Base-by-base conservation (phyloP, 2,329 filamentous ascomycete genomes). In the Trichophyton mentagrophytes region DNA sequence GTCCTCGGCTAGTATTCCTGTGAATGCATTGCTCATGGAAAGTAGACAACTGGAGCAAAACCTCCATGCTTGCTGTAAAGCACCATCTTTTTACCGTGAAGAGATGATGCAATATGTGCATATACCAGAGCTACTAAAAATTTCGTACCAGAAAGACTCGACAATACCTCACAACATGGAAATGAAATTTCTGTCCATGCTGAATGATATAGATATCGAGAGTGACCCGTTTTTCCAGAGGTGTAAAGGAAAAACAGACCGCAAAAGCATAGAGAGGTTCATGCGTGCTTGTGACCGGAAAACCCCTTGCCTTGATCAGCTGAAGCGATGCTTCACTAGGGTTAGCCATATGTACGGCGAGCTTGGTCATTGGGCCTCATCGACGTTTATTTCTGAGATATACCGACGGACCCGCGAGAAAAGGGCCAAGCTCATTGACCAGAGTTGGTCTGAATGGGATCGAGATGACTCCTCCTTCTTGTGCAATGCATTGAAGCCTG, bases 31-130 rank as follows among this genome's bases (percentile, higher is more conserved):
- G 5, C 55, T 46, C 8, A 40, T 22, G 40, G 17, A 46, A 58
- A 59, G 20, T 55, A 78, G 78, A 56, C 69, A 71, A 3, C 79
- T 95, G 5, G 90, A 95, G 69, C 65, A 70, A 2, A 88, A 87
- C 46, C 75, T 96, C 49, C 80, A 90, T 69, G 82, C 89, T 0
- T 76, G 82, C 36, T 88, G 86, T 64, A 81, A 80, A 62, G 86
- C 85, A 0, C 90, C 90, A 0, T 85, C 81, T 2, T 67, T 80
- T 1, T 82, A 91, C 68, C 80, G 87, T 1, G 80, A 82, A 11
- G 88, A 93, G 64, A 79, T 95, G 2, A 70, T 88, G n/a, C 76
- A 77, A 17, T 79, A 84, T 66, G 84, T 87, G 1, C 85, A 89
- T 65, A 82, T 77, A n/a, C 90, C 90, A 1, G 69, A 76, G 8